These are phyloP conservation scores for Torulaspora gathmanii DNA, from an alignment of 805 yeast species.

Conservation along the genomic window DNA sequence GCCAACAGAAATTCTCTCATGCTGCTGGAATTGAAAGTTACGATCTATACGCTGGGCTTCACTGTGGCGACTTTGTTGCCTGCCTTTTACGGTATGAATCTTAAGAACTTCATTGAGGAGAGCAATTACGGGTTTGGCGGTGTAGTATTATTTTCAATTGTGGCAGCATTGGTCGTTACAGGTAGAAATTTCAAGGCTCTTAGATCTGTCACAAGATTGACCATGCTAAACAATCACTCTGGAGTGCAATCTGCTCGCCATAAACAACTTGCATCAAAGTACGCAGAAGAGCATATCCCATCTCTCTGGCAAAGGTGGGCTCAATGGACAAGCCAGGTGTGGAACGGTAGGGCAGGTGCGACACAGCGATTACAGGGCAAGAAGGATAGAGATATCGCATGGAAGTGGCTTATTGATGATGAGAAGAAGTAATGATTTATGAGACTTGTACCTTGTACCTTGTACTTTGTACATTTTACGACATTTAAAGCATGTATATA, in stretches of 20 bases:
- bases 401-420: slow-evolving; percentile 54
- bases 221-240: slow-evolving; percentile 47
- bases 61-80: slow-evolving; percentile 82
- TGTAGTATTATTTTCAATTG: slow-evolving; percentile 48
- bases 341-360: slow-evolving; percentile 21
- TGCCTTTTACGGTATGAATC: slow-evolving; percentile 85
- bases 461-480: not conserved
- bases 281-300: slow-evolving; percentile 21
- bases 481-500: not conserved
- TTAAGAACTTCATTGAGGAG: slow-evolving; percentile 73
- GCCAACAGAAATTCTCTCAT: slow-evolving; percentile 86
- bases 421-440: slow-evolving; percentile 31
- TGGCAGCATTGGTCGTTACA: slow-evolving; percentile 53
- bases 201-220: slow-evolving; percentile 58
- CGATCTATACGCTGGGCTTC: slow-evolving; percentile 79
- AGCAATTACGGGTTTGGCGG: slow-evolving; percentile 57
- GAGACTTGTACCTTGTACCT: not conserved
- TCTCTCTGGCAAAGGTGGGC: slow-evolving; percentile 23
- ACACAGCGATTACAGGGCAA: slow-evolving; percentile 16
- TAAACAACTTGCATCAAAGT: slow-evolving; percentile 17
- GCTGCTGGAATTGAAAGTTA: slow-evolving; percentile 77
- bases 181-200: slow-evolving; percentile 52
- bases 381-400: slow-evolving; percentile 44
- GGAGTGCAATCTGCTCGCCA: slow-evolving; percentile 28
- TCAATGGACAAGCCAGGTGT: slow-evolving; percentile 13